A percentile compares a stretch with the other conserved stretches of the same genome.
phyloP scores from a whole-genome alignment of 192 early-diverging fungal species.

The Coemansia sp. region DNA sequence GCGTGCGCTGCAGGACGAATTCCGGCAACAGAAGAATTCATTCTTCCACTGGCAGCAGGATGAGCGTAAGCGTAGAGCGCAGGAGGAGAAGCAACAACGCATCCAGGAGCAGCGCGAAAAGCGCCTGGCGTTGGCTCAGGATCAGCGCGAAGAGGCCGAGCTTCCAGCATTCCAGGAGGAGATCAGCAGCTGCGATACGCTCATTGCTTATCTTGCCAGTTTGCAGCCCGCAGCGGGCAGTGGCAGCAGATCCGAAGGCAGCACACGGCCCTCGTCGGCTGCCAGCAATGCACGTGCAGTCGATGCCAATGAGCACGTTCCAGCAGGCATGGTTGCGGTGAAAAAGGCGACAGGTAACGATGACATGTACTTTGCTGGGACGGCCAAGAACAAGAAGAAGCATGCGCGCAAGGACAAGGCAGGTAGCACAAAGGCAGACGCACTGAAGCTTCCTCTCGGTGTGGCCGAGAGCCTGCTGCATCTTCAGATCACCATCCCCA shows the following conservation, averaged over 20 bases:
- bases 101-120: conserved; percentile 67
- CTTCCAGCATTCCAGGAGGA: conserved; percentile 85
- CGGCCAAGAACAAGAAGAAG: conserved; percentile 61
- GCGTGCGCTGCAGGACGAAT: conserved; percentile 67
- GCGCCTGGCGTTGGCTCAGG: conserved; percentile 66
- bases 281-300: conserved; percentile 57
- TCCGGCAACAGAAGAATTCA: conserved; percentile 72
- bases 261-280: conserved; percentile 39
- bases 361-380: conserved; percentile 74
- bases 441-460: conserved; percentile 69
- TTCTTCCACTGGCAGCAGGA: conserved; percentile 71
- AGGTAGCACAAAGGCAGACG: conserved; percentile 50
- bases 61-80: conserved; percentile 61
- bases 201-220: conserved; percentile 72
- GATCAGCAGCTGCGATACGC: conserved; percentile 77
- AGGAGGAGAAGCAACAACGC: conserved; percentile 65
- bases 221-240: conserved; percentile 20
- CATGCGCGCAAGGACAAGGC: conserved; percentile 59
- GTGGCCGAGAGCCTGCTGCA: conserved; percentile 78
- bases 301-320: conserved; percentile 61
- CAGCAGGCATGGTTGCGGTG: conserved; percentile 73
- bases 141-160: conserved; percentile 83
- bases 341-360: conserved; percentile 70
- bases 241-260: conserved; percentile 33
- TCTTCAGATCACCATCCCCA: conserved; percentile 80